phyloP scores from a whole-genome alignment of 2,329 filamentous ascomycete species.

The Ceratocystis destructans region DNA sequence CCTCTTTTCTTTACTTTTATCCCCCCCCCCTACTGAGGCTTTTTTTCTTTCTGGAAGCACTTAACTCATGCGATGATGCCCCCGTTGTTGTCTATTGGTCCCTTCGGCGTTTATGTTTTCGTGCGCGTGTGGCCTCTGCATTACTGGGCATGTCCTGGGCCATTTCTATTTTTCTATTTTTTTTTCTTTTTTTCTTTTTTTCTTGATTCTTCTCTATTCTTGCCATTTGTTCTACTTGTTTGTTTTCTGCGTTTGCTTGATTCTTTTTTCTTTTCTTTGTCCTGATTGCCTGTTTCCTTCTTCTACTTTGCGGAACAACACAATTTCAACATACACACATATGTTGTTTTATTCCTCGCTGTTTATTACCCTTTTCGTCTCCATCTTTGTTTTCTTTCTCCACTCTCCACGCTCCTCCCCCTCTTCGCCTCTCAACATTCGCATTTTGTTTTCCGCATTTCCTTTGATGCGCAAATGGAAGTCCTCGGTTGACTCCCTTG shows the following conservation, averaged over 20 bases:
- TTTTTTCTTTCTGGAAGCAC: not conserved
- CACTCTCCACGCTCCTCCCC: not conserved
- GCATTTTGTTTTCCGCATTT: conserved; percentile 12
- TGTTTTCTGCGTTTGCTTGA: not conserved
- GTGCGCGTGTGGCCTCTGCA: not conserved
- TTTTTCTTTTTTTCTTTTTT: conserved; percentile 7
- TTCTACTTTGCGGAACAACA: conserved; percentile 5
- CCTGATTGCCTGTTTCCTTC: conserved; percentile 1
- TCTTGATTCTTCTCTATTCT: conserved; percentile 9
- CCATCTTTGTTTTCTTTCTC: not conserved
- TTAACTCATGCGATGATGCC: not conserved
- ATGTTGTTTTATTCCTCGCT: not conserved
- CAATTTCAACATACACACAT: not conserved
- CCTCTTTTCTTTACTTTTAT: not conserved
- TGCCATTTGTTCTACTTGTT: conserved; percentile 7
- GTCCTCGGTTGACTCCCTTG: conserved; percentile 3
- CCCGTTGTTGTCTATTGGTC: conserved; percentile 3
- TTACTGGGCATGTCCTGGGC: conserved; percentile 2
- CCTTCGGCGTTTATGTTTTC: conserved; percentile 5
- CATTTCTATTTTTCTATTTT: not conserved
- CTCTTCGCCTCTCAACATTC: conserved; percentile 6
- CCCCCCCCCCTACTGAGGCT: not conserved
- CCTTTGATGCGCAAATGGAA: conserved; percentile 6
- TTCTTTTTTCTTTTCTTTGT: conserved; percentile 4
- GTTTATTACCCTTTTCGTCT: not conserved